A percentile compares a stretch with the other conserved stretches of the same genome.
These are phyloP conservation scores for Chaetomidium leptoderma DNA, from an alignment of 495 filamentous ascomycete species.

Conservation along the genomic window DNA sequence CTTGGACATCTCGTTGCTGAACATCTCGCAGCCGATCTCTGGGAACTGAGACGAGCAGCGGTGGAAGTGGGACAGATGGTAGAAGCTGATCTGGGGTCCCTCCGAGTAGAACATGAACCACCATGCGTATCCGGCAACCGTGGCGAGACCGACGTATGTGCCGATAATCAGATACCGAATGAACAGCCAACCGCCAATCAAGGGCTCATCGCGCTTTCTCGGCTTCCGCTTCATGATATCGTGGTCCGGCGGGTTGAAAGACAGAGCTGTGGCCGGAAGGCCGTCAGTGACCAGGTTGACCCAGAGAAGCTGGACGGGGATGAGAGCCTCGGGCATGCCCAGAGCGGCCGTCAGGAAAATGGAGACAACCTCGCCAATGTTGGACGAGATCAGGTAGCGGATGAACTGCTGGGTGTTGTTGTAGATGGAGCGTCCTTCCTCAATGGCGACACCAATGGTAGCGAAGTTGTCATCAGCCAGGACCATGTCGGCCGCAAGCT, in stretches of 20 bases:
- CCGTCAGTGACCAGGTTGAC: constrained; percentile 99
- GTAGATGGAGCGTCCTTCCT: constrained; percentile 97
- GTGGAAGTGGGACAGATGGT: constrained; percentile 91
- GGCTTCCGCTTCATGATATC: constrained; percentile 94
- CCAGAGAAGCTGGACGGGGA: constrained; percentile 97
- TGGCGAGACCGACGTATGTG: constrained; percentile 88
- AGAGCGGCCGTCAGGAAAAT: constrained; percentile 97
- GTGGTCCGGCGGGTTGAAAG: constrained; percentile 95
- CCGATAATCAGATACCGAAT: constrained; percentile 98
- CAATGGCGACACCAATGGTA: constrained; percentile 91
- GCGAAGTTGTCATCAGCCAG: constrained; percentile 98
- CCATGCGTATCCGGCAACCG: constrained; percentile 97
- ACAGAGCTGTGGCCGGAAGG: constrained; percentile 90
- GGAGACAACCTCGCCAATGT: constrained; percentile 98
- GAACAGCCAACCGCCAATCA: constrained; percentile 94
- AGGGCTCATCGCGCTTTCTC: constrained; percentile 81
- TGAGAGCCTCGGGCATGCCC: constrained; percentile 96
- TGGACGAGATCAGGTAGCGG: constrained; percentile 96
- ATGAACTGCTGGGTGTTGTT: constrained; percentile 99
- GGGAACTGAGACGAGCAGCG: constrained; percentile 81
- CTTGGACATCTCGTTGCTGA: constrained; percentile 81
- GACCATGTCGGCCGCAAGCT: constrained; percentile 97
- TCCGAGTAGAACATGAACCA: constrained; percentile 97
- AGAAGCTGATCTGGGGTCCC: constrained; percentile 90
- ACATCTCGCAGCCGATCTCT: constrained; percentile 92